Base-by-base conservation (phyloP, 2,329 filamentous ascomycete genomes). In the Trichoderma arundinaceum region DNA sequence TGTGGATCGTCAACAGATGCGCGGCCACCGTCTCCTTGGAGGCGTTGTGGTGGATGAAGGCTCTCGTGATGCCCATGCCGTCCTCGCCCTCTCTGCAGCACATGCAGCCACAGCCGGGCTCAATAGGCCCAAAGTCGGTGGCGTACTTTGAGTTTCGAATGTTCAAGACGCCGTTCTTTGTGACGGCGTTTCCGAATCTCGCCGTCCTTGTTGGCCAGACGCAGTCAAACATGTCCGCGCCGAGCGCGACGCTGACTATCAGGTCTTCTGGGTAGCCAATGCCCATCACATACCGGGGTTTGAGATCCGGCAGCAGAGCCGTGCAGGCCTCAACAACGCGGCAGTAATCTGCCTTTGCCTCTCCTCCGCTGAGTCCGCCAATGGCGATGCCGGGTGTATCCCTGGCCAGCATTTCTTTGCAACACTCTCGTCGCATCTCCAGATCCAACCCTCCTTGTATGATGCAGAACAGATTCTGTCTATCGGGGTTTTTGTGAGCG, bases 201-300 rank as follows among this genome's bases (percentile, higher is more conserved):
- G 95, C 95, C 41, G 95, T 99, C 62, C 95, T 85, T 4, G 95
- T 98, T 1, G 95, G 96, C 95, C 95, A 99, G 7, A 99, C 95
- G 75, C 96, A 99, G 79, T 99, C 95, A 76, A 99, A 99, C 95
- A 99, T 99, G 79, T 99, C 95, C 56, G 95, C 95, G 3, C 95
- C 95, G 0, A 99, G 84, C 1, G 95, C 95, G 4, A 97, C 89
- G 61, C 92, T 96, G 44, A 99, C 94, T 1, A 99, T 87, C 64
- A 99, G 83, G 74, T 99, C 95, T 80, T 98, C 95, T 1, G 95
- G 95, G 77, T 97, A 99, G 12, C 95, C 93, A 71, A 99, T 95
- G 17, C 95, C 95, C 96, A 99, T 99, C 65, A 99, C 94, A 79
- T 99, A 99, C 76, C 95, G 86, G n/a, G 95, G 95, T 79, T 99